These are phyloP conservation scores for Xylaria sp. DNA, from an alignment of 2,329 filamentous ascomycete genomes.

Conservation along the genomic window DNA sequence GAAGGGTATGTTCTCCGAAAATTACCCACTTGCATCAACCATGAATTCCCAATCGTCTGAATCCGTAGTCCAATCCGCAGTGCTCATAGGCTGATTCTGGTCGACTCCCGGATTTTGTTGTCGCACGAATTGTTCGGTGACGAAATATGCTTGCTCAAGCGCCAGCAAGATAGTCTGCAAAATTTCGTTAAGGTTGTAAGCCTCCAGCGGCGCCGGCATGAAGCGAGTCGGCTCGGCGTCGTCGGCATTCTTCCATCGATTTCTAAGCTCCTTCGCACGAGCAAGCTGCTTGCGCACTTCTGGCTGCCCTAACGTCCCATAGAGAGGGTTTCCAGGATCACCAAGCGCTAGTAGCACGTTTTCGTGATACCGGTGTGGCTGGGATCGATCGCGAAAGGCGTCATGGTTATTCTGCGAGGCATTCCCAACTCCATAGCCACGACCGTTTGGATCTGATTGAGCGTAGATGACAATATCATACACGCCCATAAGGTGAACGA, in stretches of 20 bases:
- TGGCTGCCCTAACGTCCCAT: slow-evolving; percentile 64
- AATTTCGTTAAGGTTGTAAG: slow-evolving; percentile 72
- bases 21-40: slow-evolving; percentile 59
- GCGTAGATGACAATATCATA: slow-evolving; percentile 65
- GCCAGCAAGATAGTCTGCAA: slow-evolving; percentile 67
- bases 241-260: slow-evolving; percentile 77
- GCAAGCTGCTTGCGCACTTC: slow-evolving; percentile 68
- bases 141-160: slow-evolving; percentile 66
- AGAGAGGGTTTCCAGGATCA: slow-evolving; percentile 66
- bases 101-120: slow-evolving; percentile 33
- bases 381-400: slow-evolving; percentile 29
- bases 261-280: slow-evolving; percentile 75
- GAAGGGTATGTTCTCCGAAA: not conserved
- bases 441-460: slow-evolving; percentile 24
- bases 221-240: slow-evolving; percentile 47
- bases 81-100: slow-evolving; percentile 33
- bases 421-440: slow-evolving; percentile 27
- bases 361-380: slow-evolving; percentile 72
- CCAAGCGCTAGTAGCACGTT: slow-evolving; percentile 74
- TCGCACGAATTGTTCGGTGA: slow-evolving; percentile 61
- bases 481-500: slow-evolving; percentile 74
- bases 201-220: slow-evolving; percentile 59
- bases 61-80: slow-evolving; percentile 44
- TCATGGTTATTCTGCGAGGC: not conserved
- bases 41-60: slow-evolving; percentile 67